Percentiles rank a stretch among this genome's conserved stretches.
phyloP scores from a whole-genome alignment of 768 basidiomycete genomes.

The Pleurotus platypus region DNA sequence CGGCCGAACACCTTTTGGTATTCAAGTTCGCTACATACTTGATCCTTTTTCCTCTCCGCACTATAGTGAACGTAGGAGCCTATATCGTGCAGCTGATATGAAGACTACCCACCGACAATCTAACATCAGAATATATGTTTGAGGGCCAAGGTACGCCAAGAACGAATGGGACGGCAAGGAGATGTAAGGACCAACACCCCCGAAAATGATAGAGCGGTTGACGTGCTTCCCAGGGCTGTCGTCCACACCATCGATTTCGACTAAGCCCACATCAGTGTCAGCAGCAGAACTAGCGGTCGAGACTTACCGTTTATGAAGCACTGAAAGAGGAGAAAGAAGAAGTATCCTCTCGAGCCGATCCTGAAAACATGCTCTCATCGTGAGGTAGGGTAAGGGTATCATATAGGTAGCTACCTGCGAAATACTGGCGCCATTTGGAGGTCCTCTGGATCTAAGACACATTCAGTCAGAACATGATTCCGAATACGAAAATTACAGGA shows the following conservation, averaged over 20 bases:
- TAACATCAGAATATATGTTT: conserved; percentile 67
- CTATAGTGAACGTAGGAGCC: background rate
- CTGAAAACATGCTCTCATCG: conserved; percentile 28
- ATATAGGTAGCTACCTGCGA: conserved; percentile 40
- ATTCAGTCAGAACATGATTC: background rate
- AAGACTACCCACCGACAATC: conserved; percentile 67
- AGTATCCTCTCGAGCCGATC: conserved; percentile 84
- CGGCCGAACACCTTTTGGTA: conserved; percentile 73
- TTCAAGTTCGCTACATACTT: conserved; percentile 71
- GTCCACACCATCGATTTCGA: conserved; percentile 70
- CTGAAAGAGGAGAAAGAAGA: conserved; percentile 93
- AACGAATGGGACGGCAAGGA: conserved; percentile 81
- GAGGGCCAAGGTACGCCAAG: conserved; percentile 76
- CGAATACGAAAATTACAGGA: conserved; percentile 9
- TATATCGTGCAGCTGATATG: conserved; percentile 9
- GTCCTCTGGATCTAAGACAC: conserved; percentile 69
- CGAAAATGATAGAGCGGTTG: conserved; percentile 71
- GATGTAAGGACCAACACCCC: conserved; percentile 73
- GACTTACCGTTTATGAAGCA: conserved; percentile 77
- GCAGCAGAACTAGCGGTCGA: background rate
- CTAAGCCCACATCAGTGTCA: conserved; percentile 26
- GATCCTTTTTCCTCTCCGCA: conserved; percentile 77
- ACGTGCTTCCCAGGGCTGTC: conserved; percentile 59
- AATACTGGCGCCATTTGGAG: conserved; percentile 74
- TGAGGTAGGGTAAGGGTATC: background rate